These are phyloP conservation scores for Tothia fuscella DNA, from an alignment of 2,329 filamentous ascomycete genomes.

Conservation along the genomic window DNA sequence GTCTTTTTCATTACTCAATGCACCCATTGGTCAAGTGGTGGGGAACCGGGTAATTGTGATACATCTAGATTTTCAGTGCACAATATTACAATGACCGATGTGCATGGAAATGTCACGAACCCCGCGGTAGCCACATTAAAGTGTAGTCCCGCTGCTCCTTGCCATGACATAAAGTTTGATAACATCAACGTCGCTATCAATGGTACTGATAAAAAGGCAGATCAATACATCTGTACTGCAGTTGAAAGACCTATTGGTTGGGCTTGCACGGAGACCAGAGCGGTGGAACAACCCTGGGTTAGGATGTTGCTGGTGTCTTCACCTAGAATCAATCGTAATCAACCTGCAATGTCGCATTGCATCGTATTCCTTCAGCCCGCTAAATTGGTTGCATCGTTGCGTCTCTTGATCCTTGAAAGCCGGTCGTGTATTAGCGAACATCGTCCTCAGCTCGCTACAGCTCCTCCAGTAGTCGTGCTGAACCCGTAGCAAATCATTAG, in stretches of 20 bases:
- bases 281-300: too few relatives aligned
- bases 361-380: too few relatives aligned
- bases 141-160: slow-evolving; percentile 20
- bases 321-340: too few relatives aligned
- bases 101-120: slow-evolving; percentile 20
- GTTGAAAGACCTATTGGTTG: not conserved
- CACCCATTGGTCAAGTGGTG: slow-evolving; percentile 22
- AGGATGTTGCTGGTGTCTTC: too few relatives aligned
- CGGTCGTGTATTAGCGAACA: too few relatives aligned
- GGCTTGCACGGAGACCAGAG: not conserved
- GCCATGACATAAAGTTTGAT: slow-evolving; percentile 15
- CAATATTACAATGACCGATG: slow-evolving; percentile 21
- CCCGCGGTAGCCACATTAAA: slow-evolving; percentile 16
- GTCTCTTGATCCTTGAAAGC: too few relatives aligned
- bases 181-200: slow-evolving; percentile 13
- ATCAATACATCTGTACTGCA: not conserved
- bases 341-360: too few relatives aligned
- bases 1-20: slow-evolving; percentile 29
- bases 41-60: slow-evolving; percentile 27
- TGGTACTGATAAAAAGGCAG: not conserved
- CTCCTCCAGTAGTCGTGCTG: too few relatives aligned
- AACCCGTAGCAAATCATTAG: too few relatives aligned
- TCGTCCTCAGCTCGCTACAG: too few relatives aligned
- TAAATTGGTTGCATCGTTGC: too few relatives aligned
- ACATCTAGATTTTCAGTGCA: slow-evolving; percentile 29